Evolutionary conservation across 768 basidiomycete species (phyloP).

Genomic region (Brasilioporus rufonigricans): DNA sequence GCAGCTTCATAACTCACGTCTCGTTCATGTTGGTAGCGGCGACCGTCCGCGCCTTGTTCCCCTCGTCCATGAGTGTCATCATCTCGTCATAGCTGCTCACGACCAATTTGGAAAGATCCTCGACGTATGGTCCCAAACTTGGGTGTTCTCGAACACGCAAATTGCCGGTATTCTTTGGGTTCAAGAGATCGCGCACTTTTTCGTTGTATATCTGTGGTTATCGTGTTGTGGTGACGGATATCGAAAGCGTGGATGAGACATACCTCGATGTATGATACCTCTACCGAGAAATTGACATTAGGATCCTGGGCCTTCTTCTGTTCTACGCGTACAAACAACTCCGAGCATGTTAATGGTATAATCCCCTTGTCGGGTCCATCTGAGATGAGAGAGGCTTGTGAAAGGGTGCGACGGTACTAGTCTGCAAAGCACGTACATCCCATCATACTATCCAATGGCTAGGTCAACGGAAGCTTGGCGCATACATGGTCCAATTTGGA

Average conservation of each 20-base stretch:
- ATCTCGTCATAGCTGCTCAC: constrained; percentile 93
- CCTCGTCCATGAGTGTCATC: constrained; percentile 99
- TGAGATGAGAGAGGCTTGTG: constrained; percentile 33
- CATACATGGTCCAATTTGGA: not conserved
- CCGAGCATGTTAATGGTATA: constrained; percentile 92
- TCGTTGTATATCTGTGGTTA: constrained; percentile 83
- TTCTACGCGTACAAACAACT: constrained; percentile 83
- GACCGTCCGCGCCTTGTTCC: constrained; percentile 97
- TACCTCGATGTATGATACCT: constrained; percentile 98
- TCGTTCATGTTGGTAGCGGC: constrained; percentile 99
- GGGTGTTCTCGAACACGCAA: constrained; percentile 97
- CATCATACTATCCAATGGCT: constrained; percentile 71
- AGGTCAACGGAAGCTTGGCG: constrained; percentile 6
- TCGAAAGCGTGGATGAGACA: constrained; percentile 11
- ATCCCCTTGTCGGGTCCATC: constrained; percentile 97
- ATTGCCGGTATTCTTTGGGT: constrained; percentile 96
- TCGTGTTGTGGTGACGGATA: not conserved
- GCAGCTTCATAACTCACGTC: constrained; percentile 56
- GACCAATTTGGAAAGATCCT: constrained; percentile 91
- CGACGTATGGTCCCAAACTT: constrained; percentile 95
- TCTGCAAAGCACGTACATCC: constrained; percentile 62
- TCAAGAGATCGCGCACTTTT: constrained; percentile 95
- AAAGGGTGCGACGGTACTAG: constrained; percentile 1
- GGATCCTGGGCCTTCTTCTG: constrained; percentile 60
- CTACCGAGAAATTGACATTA: constrained; percentile 82